These are phyloP conservation scores for Penicillium vulpinum DNA, from an alignment of 2,329 filamentous ascomycete genomes.

Conservation along the genomic window DNA sequence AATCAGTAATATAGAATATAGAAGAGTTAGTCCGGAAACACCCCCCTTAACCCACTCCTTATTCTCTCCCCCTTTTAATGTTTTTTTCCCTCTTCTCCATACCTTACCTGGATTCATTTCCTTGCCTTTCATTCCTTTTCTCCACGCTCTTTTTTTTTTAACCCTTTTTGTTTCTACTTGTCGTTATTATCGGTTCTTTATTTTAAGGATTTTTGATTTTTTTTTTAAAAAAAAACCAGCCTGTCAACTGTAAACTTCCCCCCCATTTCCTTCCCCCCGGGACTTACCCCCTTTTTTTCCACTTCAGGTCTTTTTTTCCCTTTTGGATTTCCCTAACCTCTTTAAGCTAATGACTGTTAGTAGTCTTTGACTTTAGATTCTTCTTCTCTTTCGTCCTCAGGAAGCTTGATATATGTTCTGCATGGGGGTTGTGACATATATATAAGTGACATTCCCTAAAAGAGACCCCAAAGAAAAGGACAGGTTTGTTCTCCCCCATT, in stretches of 20 bases:
- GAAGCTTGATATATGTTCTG: conserved; percentile 3
- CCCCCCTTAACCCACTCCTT: conserved; percentile 25
- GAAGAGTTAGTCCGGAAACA: conserved; percentile 10
- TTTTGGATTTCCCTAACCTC: conserved; percentile 20
- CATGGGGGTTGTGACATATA: conserved; percentile 9
- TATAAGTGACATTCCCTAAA: conserved; percentile 22
- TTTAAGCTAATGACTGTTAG: conserved; percentile 24
- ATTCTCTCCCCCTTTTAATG: conserved; percentile 34
- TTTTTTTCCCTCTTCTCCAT: conserved; percentile 23
- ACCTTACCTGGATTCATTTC: conserved; percentile 24
- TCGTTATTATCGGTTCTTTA: background rate
- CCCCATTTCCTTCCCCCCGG: conserved; percentile 18
- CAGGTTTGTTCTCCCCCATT: conserved; percentile 17
- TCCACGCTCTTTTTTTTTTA: conserved; percentile 20
- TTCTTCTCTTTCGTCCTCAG: conserved; percentile 14
- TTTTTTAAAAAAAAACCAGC: background rate
- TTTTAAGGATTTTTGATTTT: conserved; percentile 1
- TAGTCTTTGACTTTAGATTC: conserved; percentile 18
- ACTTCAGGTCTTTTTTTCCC: conserved; percentile 15
- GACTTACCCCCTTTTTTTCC: conserved; percentile 22
- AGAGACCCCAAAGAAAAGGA: conserved; percentile 4
- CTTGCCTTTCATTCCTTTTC: conserved; percentile 34
- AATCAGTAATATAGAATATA: background rate
- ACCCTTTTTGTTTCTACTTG: conserved; percentile 32
- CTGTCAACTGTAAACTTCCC: conserved; percentile 9